These are phyloP conservation scores for Juglanconis sp. DNA, from an alignment of 2,329 filamentous ascomycete genomes.

Conservation along the genomic window DNA sequence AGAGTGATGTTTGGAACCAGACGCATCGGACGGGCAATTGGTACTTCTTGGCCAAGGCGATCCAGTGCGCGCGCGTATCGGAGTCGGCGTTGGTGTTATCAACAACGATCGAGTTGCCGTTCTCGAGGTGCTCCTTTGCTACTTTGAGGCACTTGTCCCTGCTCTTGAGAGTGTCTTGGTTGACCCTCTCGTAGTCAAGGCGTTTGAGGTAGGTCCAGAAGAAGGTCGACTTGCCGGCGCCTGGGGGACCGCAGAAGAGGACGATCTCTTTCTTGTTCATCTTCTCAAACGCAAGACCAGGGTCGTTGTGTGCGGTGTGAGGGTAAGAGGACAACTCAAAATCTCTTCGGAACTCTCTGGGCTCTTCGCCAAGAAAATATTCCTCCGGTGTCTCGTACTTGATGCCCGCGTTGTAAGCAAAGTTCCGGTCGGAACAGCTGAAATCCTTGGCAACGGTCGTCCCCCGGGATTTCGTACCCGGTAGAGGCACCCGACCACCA, in stretches of 20 bases:
- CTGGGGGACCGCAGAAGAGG: slow-evolving; percentile 83
- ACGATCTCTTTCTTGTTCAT: slow-evolving; percentile 70
- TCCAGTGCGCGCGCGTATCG: slow-evolving; percentile 76
- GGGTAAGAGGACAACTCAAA: slow-evolving; percentile 68
- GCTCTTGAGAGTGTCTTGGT: slow-evolving; percentile 81
- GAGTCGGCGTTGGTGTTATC: slow-evolving; percentile 94
- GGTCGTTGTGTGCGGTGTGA: slow-evolving; percentile 31
- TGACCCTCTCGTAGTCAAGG: slow-evolving; percentile 78
- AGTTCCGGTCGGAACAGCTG: slow-evolving; percentile 69
- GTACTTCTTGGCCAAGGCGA: slow-evolving; percentile 67
- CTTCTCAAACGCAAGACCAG: slow-evolving; percentile 52
- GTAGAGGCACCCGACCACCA: slow-evolving; percentile 51
- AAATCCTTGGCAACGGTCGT: slow-evolving; percentile 50
- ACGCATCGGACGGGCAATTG: slow-evolving; percentile 79
- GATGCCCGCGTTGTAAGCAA: slow-evolving; percentile 82
- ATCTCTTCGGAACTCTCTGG: slow-evolving; percentile 62
- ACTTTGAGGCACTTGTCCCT: slow-evolving; percentile 68
- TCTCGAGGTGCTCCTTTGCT: slow-evolving; percentile 62
- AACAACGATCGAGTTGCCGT: slow-evolving; percentile 69
- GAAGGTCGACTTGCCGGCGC: slow-evolving; percentile 88
- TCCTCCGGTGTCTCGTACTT: slow-evolving; percentile 85
- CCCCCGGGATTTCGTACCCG: slow-evolving; percentile 25
- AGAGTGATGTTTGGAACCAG: slow-evolving; percentile 71
- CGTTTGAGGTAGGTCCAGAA: slow-evolving; percentile 76
- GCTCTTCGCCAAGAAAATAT: slow-evolving; percentile 71